A percentile compares a stretch with the other conserved stretches of the same genome.
Conservation (phyloP, 352 stramenopile species). For the Phytopythium montanum region DNA sequence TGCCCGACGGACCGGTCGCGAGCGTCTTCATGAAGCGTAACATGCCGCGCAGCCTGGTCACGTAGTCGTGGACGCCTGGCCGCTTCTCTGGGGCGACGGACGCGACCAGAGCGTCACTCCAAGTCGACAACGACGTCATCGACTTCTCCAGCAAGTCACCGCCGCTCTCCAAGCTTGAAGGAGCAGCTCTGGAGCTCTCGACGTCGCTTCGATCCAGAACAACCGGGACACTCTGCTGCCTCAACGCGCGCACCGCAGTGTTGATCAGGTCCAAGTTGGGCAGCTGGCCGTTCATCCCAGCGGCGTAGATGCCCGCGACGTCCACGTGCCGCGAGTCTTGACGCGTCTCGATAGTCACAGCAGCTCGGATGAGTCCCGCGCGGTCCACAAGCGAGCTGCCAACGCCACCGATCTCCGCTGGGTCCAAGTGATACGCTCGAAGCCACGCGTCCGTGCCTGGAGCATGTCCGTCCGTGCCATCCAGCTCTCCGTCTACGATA, state of each 20-base stretch:
- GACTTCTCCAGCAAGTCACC: conserved; percentile 11
- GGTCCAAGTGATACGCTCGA: conserved; percentile 63
- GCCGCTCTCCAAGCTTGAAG: not conserved
- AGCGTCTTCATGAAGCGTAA: conserved; percentile 81
- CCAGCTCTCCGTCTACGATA: conserved; percentile 46
- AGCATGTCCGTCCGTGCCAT: conserved; percentile 58
- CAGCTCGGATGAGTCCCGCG: conserved; percentile 73
- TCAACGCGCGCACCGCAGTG: conserved; percentile 50
- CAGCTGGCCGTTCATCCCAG: conserved; percentile 80
- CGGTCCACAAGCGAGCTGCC: conserved; percentile 49
- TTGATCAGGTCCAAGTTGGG: conserved; percentile 88
- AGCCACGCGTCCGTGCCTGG: conserved; percentile 72
- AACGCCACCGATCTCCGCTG: conserved; percentile 13
- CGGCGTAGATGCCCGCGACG: conserved; percentile 52
- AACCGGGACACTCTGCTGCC: conserved; percentile 38
- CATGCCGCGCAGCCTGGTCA: conserved; percentile 59
- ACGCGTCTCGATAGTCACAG: conserved; percentile 68
- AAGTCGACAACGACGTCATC: conserved; percentile 5
- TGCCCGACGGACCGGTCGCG: conserved; percentile 49
- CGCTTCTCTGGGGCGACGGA: conserved; percentile 17
- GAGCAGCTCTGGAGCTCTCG: not conserved
- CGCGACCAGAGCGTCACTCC: not conserved
- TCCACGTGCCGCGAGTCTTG: conserved; percentile 18
- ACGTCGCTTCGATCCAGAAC: conserved; percentile 42
- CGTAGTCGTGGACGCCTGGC: conserved; percentile 28